phyloP scores from a whole-genome alignment of 352 stramenopile genomes.

The Phytophthora kernoviae region DNA sequence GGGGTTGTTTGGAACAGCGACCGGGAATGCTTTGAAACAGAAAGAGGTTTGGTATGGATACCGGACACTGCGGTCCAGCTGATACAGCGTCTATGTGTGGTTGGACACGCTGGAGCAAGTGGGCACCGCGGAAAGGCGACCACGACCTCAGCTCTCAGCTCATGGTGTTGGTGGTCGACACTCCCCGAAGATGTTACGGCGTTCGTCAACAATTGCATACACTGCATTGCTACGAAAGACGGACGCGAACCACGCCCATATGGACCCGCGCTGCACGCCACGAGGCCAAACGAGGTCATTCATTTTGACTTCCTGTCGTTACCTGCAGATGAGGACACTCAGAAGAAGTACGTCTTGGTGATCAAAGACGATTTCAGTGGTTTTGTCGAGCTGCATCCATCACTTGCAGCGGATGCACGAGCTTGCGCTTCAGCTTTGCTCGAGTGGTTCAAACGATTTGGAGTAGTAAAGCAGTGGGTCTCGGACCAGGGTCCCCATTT shows the following conservation, averaged over 20 bases:
- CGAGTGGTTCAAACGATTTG: background rate
- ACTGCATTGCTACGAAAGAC: constrained; percentile 12
- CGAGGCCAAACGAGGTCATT: constrained; percentile 33
- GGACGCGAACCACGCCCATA: constrained; percentile 16
- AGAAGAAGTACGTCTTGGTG: constrained; percentile 18
- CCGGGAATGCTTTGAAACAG: too few relatives aligned
- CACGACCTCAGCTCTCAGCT: constrained; percentile 7
- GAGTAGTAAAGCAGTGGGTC: background rate
- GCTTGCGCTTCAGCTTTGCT: background rate
- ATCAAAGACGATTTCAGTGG: constrained; percentile 8
- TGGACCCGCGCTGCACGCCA: constrained; percentile 27
- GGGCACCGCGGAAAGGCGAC: constrained; percentile 29
- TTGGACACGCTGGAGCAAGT: constrained; percentile 21
- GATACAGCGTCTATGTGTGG: constrained; percentile 25
- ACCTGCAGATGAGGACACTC: constrained; percentile 6
- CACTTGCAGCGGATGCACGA: background rate
- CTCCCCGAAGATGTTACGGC: constrained; percentile 7
- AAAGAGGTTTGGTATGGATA: constrained; percentile 3
- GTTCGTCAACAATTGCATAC: constrained; percentile 25
- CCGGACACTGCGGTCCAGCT: background rate
- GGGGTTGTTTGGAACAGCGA: too few relatives aligned
- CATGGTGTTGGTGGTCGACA: constrained; percentile 19
- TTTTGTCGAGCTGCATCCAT: background rate
- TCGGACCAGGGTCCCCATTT: background rate
- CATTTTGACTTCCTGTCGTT: constrained; percentile 43